Percentiles rank a stretch among this genome's conserved stretches.
These are phyloP conservation scores for Pseudozyma thailandica DNA, from an alignment of 1,284 basidiomycete species.

Conservation along the genomic window DNA sequence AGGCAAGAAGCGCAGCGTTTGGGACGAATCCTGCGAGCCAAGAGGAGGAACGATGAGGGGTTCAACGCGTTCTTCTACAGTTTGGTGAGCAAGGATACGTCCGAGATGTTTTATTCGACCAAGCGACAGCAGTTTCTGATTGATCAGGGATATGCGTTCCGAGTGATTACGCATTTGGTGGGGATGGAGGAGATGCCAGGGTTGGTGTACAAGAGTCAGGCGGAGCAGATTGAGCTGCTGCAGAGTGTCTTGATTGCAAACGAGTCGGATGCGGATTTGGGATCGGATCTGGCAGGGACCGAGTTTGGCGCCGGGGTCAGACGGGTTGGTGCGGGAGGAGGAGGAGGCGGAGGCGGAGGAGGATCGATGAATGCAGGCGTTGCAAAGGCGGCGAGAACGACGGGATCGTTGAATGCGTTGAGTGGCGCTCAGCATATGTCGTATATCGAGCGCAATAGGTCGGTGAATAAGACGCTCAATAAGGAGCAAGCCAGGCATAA, in stretches of 20 bases:
- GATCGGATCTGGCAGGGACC: conserved; percentile 78
- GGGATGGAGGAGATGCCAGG: conserved; percentile 87
- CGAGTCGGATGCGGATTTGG: conserved; percentile 89
- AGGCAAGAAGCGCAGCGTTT: conserved; percentile 97
- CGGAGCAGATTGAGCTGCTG: conserved; percentile 94
- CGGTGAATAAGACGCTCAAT: conserved; percentile 64
- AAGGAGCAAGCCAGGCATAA: conserved; percentile 61
- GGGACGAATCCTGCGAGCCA: conserved; percentile 92
- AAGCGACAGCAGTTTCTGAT: conserved; percentile 99
- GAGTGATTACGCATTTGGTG: conserved; percentile 97
- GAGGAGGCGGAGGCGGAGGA: conserved; percentile 15
- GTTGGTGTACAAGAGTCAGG: conserved; percentile 88
- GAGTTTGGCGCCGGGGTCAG: conserved; percentile 35
- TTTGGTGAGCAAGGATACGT: conserved; percentile 96
- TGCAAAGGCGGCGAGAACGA: conserved; percentile 59
- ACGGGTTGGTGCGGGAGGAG: conserved; percentile 9
- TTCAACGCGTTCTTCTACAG: conserved; percentile 99
- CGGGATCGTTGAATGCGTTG: conserved; percentile 66
- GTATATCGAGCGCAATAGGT: conserved; percentile 67
- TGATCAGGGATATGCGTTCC: conserved; percentile 98
- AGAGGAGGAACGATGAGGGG: conserved; percentile 97
- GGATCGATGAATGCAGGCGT: conserved; percentile 11
- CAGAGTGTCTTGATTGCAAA: conserved; percentile 88
- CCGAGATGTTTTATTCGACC: conserved; percentile 99
- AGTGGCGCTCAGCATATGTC: conserved; percentile 68